Conservation (phyloP, 495 filamentous ascomycete genomes). For the Lasiosphaeria miniovina region DNA sequence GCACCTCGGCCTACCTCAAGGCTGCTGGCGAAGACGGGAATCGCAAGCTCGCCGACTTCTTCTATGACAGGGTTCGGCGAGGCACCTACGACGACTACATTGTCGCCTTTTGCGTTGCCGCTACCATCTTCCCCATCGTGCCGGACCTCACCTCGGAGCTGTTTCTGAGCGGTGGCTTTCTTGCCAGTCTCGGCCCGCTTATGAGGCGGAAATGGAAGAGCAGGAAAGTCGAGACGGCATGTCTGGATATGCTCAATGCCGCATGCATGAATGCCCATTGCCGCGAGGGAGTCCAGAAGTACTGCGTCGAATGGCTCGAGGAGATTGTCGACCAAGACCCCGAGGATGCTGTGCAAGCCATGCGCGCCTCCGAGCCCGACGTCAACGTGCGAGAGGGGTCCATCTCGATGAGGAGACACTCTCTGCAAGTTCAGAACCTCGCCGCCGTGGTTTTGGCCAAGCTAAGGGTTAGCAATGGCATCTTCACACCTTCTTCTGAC, state of each 20-base stretch:
- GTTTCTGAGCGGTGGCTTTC: slow-evolving; percentile 82
- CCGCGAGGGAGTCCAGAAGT: slow-evolving; percentile 72
- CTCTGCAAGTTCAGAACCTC: slow-evolving; percentile 51
- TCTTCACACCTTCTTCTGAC: slow-evolving; percentile 13
- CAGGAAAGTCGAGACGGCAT: slow-evolving; percentile 72
- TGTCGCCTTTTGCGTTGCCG: slow-evolving; percentile 83
- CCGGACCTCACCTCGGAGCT: slow-evolving; percentile 65
- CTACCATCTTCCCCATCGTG: slow-evolving; percentile 80
- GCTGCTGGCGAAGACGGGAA: slow-evolving; percentile 65
- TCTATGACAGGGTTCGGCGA: slow-evolving; percentile 47
- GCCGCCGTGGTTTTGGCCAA: slow-evolving; percentile 88
- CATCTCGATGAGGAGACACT: slow-evolving; percentile 48
- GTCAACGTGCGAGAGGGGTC: slow-evolving; percentile 38
- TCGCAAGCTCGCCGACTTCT: slow-evolving; percentile 63
- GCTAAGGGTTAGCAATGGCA: slow-evolving; percentile 50
- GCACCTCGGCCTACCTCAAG: slow-evolving; percentile 76
- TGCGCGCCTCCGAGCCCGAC: slow-evolving; percentile 38
- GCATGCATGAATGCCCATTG: slow-evolving; percentile 81
- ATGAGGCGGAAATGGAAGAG: slow-evolving; percentile 72
- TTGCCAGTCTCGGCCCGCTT: slow-evolving; percentile 63
- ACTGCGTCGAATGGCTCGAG: slow-evolving; percentile 80
- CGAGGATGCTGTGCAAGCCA: slow-evolving; percentile 54
- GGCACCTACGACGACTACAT: slow-evolving; percentile 59
- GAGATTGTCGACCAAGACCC: slow-evolving; percentile 68
- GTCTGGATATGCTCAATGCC: slow-evolving; percentile 83